Evolutionary conservation across 2,329 filamentous ascomycete genomes (phyloP).

Genomic region (Aspergillus pseudotamarii): DNA sequence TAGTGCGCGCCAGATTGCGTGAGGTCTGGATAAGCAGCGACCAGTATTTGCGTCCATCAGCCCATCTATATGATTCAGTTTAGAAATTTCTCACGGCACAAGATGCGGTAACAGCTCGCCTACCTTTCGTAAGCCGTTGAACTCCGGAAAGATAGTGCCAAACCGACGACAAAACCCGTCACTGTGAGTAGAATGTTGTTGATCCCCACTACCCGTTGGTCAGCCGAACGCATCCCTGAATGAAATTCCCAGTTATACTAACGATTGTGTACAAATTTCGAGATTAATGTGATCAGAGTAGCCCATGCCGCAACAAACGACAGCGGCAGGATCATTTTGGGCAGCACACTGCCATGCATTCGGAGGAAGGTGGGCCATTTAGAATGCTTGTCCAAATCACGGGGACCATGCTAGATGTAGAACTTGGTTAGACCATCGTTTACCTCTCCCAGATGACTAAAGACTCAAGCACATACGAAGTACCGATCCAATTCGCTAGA

Average conservation of each 20-base stretch:
- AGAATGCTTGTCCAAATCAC: conserved; percentile 71
- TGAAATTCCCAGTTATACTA: conserved; percentile 16
- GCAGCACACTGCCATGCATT: conserved; percentile 74
- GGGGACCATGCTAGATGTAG: conserved; percentile 49
- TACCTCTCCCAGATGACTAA: not conserved
- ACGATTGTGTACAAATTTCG: conserved; percentile 47
- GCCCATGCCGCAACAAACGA: conserved; percentile 66
- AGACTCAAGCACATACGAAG: conserved; percentile 51
- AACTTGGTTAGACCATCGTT: conserved; percentile 7
- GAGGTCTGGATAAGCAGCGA: conserved; percentile 58
- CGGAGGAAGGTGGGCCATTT: conserved; percentile 77
- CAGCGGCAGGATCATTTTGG: conserved; percentile 73
- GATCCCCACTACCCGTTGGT: conserved; percentile 53
- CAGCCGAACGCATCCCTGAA: conserved; percentile 5
- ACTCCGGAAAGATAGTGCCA: conserved; percentile 76
- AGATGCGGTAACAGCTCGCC: not conserved
- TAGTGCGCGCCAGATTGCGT: conserved; percentile 66
- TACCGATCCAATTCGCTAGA: conserved; percentile 61
- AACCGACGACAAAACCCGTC: conserved; percentile 78
- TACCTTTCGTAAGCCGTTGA: conserved; percentile 75
- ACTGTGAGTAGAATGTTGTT: conserved; percentile 72
- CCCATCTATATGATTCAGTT: conserved; percentile 44
- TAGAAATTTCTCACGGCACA: not conserved
- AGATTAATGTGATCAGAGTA: conserved; percentile 64
- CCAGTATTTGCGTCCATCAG: conserved; percentile 67